Evolutionary conservation across 2,329 filamentous ascomycete species (phyloP).

Genomic region (Aspergillus candidus): DNA sequence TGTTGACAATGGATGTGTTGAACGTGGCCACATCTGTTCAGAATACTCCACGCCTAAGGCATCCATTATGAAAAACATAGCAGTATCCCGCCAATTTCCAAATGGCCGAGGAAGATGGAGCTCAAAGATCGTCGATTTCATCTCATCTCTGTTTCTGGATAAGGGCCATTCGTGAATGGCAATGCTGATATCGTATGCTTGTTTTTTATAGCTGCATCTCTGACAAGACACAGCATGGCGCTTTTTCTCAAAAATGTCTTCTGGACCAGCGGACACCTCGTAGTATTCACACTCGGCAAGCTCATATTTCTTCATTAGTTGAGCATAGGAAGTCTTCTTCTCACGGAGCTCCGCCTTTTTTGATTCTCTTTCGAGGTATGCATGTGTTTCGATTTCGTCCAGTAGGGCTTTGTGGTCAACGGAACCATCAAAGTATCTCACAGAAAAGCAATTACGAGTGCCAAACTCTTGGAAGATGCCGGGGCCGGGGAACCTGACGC

Average conservation of each 20-base stretch:
- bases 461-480: constrained; percentile 38
- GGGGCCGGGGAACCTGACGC: constrained; percentile 13
- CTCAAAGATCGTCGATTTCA: constrained; percentile 52
- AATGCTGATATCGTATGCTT: constrained; percentile 44
- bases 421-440: constrained; percentile 46
- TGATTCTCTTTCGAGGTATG: constrained; percentile 17
- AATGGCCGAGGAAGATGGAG: constrained; percentile 40
- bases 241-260: constrained; percentile 1
- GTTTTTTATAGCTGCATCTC: constrained; percentile 28
- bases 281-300: constrained; percentile 4
- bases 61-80: constrained; percentile 37
- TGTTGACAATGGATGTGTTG: constrained; percentile 6
- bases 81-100: constrained; percentile 46
- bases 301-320: constrained; percentile 16
- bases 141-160: too few relatives aligned
- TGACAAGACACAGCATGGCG: constrained; percentile 23
- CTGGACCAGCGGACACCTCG: background rate
- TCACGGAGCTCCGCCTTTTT: constrained; percentile 23
- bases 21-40: constrained; percentile 4
- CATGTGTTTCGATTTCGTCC: constrained; percentile 35
- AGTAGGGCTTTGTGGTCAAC: constrained; percentile 32
- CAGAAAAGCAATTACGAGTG: constrained; percentile 38
- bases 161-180: constrained; percentile 53
- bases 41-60: constrained; percentile 28
- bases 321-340: constrained; percentile 23